Evolutionary conservation across 352 stramenopile genomes (phyloP).

Genomic region (Pythium oligandrum): DNA sequence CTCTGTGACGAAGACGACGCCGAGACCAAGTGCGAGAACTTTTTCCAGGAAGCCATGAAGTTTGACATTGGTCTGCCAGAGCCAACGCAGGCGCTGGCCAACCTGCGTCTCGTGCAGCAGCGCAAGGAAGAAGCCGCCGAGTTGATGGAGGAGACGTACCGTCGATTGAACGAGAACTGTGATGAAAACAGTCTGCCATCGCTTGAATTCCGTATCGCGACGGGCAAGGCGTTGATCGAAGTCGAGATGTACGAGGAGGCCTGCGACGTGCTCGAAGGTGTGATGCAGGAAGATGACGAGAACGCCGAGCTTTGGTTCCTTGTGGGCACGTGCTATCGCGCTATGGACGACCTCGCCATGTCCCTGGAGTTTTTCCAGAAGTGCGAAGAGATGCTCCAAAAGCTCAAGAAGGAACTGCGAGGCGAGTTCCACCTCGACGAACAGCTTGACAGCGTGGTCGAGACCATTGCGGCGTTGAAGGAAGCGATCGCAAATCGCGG

Average conservation of each 20-base stretch:
- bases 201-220: conserved; percentile 81
- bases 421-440: conserved; percentile 71
- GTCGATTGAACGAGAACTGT: conserved; percentile 78
- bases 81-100: conserved; percentile 93
- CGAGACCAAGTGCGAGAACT: conserved; percentile 89
- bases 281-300: conserved; percentile 89
- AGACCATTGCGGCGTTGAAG: conserved; percentile 53
- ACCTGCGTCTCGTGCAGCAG: conserved; percentile 92
- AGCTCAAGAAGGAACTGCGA: conserved; percentile 70
- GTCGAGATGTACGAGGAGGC: conserved; percentile 81
- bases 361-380: conserved; percentile 86
- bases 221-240: conserved; percentile 83
- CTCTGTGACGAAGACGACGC: conserved; percentile 92
- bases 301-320: conserved; percentile 90
- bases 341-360: conserved; percentile 74
- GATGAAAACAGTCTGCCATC: conserved; percentile 70
- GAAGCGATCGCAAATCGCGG: conserved; percentile 51
- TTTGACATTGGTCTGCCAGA: conserved; percentile 90
- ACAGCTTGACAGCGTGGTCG: conserved; percentile 74
- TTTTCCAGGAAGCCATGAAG: conserved; percentile 87
- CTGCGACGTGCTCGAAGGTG: conserved; percentile 74
- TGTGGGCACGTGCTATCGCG: conserved; percentile 83
- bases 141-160: conserved; percentile 91
- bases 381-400: conserved; percentile 70
- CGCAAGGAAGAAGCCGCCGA: conserved; percentile 84